Conservation (phyloP, 192 early-diverging fungal species). For the Umbelopsis sp. region DNA sequence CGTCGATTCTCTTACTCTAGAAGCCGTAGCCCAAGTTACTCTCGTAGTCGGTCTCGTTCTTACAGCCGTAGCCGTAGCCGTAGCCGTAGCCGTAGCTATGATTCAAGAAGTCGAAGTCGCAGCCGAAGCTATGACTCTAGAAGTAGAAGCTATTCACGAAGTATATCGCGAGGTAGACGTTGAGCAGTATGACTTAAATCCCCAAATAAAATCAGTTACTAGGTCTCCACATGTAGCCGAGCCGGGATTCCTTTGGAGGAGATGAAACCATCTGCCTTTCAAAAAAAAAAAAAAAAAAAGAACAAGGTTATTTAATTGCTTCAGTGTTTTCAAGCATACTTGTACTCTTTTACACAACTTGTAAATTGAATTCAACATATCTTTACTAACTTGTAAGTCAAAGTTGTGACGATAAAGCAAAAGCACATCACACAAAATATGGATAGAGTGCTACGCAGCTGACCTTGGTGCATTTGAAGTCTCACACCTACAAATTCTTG, state of each 20-base stretch:
- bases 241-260: neutral
- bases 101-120: constrained; percentile 26
- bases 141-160: neutral
- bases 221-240: neutral
- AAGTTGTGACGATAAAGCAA: no score
- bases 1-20: constrained; percentile 38
- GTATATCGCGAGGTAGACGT: no score
- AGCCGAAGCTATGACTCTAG: neutral
- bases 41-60: constrained; percentile 26
- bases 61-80: constrained; percentile 22
- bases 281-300: neutral
- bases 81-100: constrained; percentile 24
- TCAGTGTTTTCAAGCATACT: no score
- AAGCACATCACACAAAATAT: neutral
- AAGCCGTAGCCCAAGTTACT: constrained; percentile 37
- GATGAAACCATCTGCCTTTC: neutral
- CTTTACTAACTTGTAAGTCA: no score
- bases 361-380: no score
- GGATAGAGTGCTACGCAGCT: neutral
- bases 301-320: no score
- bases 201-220: neutral
- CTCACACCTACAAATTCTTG: neutral
- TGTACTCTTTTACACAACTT: no score
- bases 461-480: neutral
- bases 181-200: no score